Evolutionary conservation across 805 yeast species (phyloP).

Genomic region (Teunomyces tritomae): DNA sequence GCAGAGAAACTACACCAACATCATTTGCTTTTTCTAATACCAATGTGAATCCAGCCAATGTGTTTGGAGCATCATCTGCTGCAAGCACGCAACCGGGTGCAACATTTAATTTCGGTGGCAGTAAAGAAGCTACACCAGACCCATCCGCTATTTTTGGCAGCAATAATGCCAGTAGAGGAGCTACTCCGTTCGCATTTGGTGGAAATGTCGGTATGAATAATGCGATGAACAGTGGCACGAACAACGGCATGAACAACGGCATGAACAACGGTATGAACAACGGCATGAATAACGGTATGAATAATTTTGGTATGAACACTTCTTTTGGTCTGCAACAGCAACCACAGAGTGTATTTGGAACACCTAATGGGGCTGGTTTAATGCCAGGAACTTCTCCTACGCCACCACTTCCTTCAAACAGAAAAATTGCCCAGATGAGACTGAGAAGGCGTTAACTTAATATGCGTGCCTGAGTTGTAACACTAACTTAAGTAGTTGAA

Average conservation of each 20-base stretch:
- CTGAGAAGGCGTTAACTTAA: conserved; percentile 22
- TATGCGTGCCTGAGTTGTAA: neutral
- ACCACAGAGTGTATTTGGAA: conserved; percentile 2
- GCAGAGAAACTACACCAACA: conserved; percentile 6
- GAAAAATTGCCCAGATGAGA: conserved; percentile 36
- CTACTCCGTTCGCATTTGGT: conserved; percentile 13
- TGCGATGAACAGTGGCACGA: neutral
- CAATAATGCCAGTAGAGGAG: conserved; percentile 3
- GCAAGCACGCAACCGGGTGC: neutral
- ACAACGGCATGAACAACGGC: neutral
- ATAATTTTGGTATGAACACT: neutral
- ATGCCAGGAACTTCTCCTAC: conserved; percentile 9
- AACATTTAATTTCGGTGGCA: conserved; percentile 4
- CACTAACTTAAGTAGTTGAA: neutral
- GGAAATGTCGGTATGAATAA: conserved; percentile 4
- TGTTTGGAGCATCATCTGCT: conserved; percentile 6
- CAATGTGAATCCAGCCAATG: conserved; percentile 4
- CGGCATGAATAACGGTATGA: neutral
- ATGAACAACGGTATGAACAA: neutral
- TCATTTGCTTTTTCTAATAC: conserved; percentile 6
- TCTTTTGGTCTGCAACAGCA: neutral
- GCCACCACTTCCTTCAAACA: conserved; percentile 19
- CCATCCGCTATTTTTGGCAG: conserved; percentile 32
- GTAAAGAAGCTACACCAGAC: conserved; percentile 28
- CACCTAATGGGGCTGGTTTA: neutral